These are phyloP conservation scores for Leonotis leonurus DNA, from an alignment of 257 asterid genomes.

Conservation along the genomic window DNA sequence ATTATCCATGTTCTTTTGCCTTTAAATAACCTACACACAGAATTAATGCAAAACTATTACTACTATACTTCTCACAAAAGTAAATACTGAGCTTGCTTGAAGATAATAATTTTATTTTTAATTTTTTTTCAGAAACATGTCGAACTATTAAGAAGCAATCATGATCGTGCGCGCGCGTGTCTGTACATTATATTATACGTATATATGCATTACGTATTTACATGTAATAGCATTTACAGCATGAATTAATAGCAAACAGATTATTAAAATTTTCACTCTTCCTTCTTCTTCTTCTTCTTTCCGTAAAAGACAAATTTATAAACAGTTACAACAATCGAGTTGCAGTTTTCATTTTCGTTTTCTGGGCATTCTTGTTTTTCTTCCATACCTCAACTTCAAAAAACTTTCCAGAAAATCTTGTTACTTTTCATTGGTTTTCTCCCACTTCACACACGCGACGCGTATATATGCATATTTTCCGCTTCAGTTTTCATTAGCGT, in stretches of 20 bases:
- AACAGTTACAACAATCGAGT: constrained; percentile 36
- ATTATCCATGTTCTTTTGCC: background rate
- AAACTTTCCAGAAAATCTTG: background rate
- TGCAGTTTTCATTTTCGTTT: constrained; percentile 12
- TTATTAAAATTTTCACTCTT: background rate
- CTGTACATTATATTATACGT: no score
- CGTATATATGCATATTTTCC: background rate
- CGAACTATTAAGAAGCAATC: background rate
- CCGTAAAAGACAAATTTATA: constrained; percentile 41
- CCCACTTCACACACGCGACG: constrained; percentile 1
- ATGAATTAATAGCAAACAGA: background rate
- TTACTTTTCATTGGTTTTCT: background rate
- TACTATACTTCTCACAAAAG: no score
- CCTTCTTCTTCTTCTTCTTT: constrained; percentile 5
- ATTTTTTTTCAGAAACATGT: no score
- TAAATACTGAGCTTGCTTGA: no score
- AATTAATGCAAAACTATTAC: background rate
- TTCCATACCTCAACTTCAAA: constrained; percentile 1
- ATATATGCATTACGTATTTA: background rate
- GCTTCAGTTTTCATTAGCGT: constrained; percentile 7
- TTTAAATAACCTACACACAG: background rate
- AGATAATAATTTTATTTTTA: no score
- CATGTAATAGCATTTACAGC: background rate
- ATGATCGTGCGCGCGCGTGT: background rate
- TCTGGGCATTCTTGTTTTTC: constrained; percentile 1